Evolutionary conservation across 257 asterid species (phyloP).

Genomic region (Salvia hispanica): DNA sequence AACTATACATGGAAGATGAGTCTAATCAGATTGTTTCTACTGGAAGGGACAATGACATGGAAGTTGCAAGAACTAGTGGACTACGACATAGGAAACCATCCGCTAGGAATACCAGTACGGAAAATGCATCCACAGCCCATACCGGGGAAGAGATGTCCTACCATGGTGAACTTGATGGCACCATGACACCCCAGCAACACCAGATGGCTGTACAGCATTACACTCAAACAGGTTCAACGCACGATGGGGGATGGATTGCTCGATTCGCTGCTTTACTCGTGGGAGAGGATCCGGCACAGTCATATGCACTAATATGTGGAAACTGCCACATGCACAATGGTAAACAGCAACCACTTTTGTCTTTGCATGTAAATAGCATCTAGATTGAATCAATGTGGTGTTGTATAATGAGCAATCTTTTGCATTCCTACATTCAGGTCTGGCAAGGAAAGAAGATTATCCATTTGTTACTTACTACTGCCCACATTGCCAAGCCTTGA

Average conservation of each 20-base stretch:
- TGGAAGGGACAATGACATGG: constrained; percentile 63
- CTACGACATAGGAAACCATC: constrained; percentile 62
- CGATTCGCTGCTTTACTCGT: constrained; percentile 84
- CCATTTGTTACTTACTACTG: constrained; percentile 81
- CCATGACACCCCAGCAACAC: constrained; percentile 43
- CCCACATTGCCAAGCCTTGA: constrained; percentile 83
- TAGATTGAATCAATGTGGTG: not conserved
- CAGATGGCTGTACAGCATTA: constrained; percentile 67
- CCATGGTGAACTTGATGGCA: constrained; percentile 37
- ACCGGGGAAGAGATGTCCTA: constrained; percentile 43
- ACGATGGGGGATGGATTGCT: constrained; percentile 74
- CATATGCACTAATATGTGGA: constrained; percentile 80
- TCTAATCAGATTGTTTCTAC: constrained; percentile 39
- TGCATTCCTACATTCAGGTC: constrained; percentile 53
- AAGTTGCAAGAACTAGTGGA: constrained; percentile 49
- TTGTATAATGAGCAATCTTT: not conserved
- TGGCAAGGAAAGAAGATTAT: constrained; percentile 82
- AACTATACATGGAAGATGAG: constrained; percentile 55
- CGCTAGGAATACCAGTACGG: constrained; percentile 33
- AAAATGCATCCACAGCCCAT: constrained; percentile 32
- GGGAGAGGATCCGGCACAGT: constrained; percentile 80
- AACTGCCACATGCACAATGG: constrained; percentile 85
- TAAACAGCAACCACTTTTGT: constrained; percentile 22
- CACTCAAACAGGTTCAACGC: constrained; percentile 44
- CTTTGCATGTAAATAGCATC: not conserved